Percentiles rank a stretch among this genome's conserved stretches.
Evolutionary conservation across 73 alveolate species (phyloP).

Genomic region (Blepharisma japonicum): DNA sequence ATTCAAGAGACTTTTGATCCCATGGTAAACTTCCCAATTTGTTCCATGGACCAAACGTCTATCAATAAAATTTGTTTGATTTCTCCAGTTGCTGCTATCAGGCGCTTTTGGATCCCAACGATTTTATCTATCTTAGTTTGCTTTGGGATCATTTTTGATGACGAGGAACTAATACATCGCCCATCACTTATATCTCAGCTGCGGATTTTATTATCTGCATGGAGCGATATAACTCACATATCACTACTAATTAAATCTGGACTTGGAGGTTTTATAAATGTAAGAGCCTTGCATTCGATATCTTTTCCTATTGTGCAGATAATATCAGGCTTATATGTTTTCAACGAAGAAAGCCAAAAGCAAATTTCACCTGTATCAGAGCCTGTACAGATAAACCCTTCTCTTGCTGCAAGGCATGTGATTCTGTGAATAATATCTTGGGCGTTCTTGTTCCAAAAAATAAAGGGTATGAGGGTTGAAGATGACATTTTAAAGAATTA

Average conservation of each 20-base stretch:
- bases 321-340: neutral
- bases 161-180: slow-evolving; percentile 50
- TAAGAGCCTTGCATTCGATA: neutral
- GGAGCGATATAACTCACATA: slow-evolving; percentile 38
- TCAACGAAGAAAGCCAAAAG: neutral
- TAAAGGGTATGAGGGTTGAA: neutral
- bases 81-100: neutral
- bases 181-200: slow-evolving; percentile 60
- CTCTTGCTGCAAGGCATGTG: neutral
- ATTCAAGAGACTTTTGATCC: neutral
- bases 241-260: slow-evolving; percentile 24
- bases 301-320: slow-evolving; percentile 7
- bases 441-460: slow-evolving; percentile 22
- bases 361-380: neutral
- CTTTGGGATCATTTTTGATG: slow-evolving; percentile 42
- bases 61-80: neutral
- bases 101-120: neutral
- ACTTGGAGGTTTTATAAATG: neutral
- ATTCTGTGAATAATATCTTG: slow-evolving; percentile 11
- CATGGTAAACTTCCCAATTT: neutral
- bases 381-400: slow-evolving; percentile 9
- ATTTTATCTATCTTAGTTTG: neutral
- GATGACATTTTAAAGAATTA: no score
- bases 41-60: slow-evolving; percentile 23
- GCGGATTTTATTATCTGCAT: slow-evolving; percentile 44